These are phyloP conservation scores for Gomphus bonarii DNA, from an alignment of 1,284 basidiomycete genomes.

Conservation along the genomic window DNA sequence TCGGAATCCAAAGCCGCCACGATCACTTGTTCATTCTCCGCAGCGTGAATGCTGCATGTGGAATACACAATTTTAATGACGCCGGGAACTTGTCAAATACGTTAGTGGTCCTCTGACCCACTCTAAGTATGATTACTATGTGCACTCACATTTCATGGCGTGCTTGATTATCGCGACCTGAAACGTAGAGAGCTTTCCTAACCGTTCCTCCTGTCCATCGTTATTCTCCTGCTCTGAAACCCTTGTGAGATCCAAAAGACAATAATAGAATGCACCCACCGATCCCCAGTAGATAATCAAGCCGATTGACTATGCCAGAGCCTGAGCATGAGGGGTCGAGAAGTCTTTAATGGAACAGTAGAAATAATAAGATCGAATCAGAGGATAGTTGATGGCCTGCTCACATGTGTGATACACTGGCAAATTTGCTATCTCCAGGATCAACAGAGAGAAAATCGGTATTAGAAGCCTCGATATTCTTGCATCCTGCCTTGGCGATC, in stretches of 20 bases:
- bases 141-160: slow-evolving; percentile 78
- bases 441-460: slow-evolving; percentile 73
- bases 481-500: slow-evolving; percentile 71
- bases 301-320: slow-evolving; percentile 83
- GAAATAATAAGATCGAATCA: not conserved
- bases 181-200: slow-evolving; percentile 76
- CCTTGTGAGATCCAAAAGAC: slow-evolving; percentile 2
- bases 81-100: slow-evolving; percentile 34
- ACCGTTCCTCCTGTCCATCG: slow-evolving; percentile 46
- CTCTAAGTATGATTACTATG: not conserved
- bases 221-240: slow-evolving; percentile 38
- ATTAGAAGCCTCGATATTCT: slow-evolving; percentile 64
- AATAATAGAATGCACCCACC: slow-evolving; percentile 29
- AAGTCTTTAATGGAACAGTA: slow-evolving; percentile 36
- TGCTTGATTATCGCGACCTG: slow-evolving; percentile 92
- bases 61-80: slow-evolving; percentile 83
- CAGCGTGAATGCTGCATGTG: slow-evolving; percentile 86
- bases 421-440: slow-evolving; percentile 52
- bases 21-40: slow-evolving; percentile 86
- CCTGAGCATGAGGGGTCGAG: slow-evolving; percentile 92
- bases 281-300: slow-evolving; percentile 74
- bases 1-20: slow-evolving; percentile 59
- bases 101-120: not conserved
- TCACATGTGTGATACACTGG: slow-evolving; percentile 75
- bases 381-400: slow-evolving; percentile 17